These are phyloP conservation scores for Neurospora terricola DNA, from an alignment of 495 filamentous ascomycete genomes.

Conservation along the genomic window DNA sequence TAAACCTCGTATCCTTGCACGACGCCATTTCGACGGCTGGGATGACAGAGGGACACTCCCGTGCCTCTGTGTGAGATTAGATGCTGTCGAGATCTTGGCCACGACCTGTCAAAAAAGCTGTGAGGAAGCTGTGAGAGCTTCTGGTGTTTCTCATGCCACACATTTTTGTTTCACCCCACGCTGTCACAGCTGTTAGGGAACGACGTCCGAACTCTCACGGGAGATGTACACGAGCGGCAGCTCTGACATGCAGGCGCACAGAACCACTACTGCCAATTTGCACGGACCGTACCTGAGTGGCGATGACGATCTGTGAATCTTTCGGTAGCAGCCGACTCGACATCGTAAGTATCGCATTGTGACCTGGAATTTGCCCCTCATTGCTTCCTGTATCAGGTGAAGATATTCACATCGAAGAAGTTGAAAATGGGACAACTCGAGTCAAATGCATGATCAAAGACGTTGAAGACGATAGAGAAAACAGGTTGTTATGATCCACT, in stretches of 20 bases:
- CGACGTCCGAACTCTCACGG: background rate
- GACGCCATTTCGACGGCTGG: background rate
- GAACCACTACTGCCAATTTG: background rate
- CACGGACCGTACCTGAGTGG: background rate
- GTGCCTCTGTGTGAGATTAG: background rate
- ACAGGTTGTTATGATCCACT: background rate
- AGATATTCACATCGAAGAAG: background rate
- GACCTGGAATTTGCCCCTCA: background rate
- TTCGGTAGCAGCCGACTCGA: background rate
- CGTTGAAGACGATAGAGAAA: background rate
- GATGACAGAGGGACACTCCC: background rate
- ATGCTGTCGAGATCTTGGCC: background rate
- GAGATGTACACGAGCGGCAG: background rate
- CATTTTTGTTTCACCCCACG: background rate
- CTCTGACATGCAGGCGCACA: background rate
- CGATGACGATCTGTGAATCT: background rate
- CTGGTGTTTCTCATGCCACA: background rate
- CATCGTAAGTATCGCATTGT: background rate
- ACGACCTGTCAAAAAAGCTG: background rate
- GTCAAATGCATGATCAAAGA: background rate
- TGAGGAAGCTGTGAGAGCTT: background rate
- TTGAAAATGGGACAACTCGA: background rate
- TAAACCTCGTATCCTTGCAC: background rate
- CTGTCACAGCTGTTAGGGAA: background rate
- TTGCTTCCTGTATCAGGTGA: background rate